Evolutionary conservation across 1,284 basidiomycete genomes (phyloP).

Genomic region (Erythrobasidium hasegawianum): DNA sequence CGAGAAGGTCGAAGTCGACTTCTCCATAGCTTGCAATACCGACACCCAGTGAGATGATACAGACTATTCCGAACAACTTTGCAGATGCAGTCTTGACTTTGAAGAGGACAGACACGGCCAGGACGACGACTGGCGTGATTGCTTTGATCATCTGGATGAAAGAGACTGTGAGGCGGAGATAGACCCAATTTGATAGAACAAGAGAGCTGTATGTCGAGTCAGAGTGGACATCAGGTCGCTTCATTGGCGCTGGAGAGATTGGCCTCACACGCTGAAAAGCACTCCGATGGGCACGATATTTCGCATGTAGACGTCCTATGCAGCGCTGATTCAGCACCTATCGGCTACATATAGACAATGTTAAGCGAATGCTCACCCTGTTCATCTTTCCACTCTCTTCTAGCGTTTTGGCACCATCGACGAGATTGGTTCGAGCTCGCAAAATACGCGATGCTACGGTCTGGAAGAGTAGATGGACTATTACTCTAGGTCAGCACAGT

Average conservation of each 20-base stretch:
- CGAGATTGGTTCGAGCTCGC: constrained; percentile 76
- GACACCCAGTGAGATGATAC: constrained; percentile 51
- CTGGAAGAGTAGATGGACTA: constrained; percentile 53
- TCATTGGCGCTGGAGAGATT: no score
- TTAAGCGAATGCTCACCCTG: no score
- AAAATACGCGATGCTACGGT: constrained; percentile 84
- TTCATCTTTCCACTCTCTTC: constrained; percentile 40
- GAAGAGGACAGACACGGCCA: constrained; percentile 44
- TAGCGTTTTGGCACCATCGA: constrained; percentile 69
- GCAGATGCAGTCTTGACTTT: constrained; percentile 37
- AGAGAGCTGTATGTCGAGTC: constrained; percentile 38
- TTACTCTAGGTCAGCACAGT: constrained; percentile 19
- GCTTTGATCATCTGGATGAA: constrained; percentile 46
- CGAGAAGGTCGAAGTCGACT: constrained; percentile 43
- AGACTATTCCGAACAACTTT: constrained; percentile 43
- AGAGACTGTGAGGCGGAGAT: constrained; percentile 40
- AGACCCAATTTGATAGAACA: constrained; percentile 45
- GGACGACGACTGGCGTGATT: constrained; percentile 45
- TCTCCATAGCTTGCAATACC: constrained; percentile 39
- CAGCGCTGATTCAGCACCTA: no score
- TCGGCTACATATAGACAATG: no score
- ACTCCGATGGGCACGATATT: constrained; percentile 54
- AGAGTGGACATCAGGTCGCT: no score
- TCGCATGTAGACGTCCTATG: constrained; percentile 45
- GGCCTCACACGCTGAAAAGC: constrained; percentile 48